A percentile compares a stretch with the other conserved stretches of the same genome.
Conservation (phyloP, 2,329 filamentous ascomycete species). For the Lasiodiplodia sp. region DNA sequence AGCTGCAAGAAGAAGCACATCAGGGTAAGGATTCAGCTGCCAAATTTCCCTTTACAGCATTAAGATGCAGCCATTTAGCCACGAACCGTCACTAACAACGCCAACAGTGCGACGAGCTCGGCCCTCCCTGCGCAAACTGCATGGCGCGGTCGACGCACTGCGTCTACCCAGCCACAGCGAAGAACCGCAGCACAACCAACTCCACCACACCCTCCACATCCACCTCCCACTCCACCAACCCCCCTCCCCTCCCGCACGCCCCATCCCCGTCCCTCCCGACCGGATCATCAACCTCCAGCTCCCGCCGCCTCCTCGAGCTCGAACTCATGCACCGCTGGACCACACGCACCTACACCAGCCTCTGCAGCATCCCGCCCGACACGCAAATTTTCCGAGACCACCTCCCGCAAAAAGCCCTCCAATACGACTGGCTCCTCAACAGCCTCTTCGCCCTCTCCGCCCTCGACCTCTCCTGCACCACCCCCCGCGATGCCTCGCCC, state of each 20-base stretch:
- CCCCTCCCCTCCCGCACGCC: background rate
- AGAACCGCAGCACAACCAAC: background rate
- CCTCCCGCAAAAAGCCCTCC: background rate
- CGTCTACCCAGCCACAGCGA: background rate
- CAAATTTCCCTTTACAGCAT: background rate
- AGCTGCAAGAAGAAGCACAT: conserved; percentile 52
- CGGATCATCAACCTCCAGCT: background rate
- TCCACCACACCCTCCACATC: background rate
- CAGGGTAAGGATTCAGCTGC: conserved; percentile 41
- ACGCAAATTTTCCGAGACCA: conserved; percentile 45
- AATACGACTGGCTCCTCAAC: background rate
- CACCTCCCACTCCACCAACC: too few species aligned
- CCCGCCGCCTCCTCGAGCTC: conserved; percentile 49
- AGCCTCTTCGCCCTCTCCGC: background rate
- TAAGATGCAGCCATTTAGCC: too few species aligned
- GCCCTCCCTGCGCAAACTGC: conserved; percentile 48
- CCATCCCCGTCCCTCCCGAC: conserved; percentile 20
- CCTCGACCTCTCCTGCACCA: conserved; percentile 41
- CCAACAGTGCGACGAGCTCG: conserved; percentile 47
- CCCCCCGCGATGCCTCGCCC: background rate
- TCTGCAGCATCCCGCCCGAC: conserved; percentile 50
- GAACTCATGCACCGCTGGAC: conserved; percentile 62
- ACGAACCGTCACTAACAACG: background rate
- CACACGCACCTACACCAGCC: conserved; percentile 52
- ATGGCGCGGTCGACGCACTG: conserved; percentile 34